Conservation (phyloP, 2,329 filamentous ascomycete genomes). For the Aspergillus felis region DNA sequence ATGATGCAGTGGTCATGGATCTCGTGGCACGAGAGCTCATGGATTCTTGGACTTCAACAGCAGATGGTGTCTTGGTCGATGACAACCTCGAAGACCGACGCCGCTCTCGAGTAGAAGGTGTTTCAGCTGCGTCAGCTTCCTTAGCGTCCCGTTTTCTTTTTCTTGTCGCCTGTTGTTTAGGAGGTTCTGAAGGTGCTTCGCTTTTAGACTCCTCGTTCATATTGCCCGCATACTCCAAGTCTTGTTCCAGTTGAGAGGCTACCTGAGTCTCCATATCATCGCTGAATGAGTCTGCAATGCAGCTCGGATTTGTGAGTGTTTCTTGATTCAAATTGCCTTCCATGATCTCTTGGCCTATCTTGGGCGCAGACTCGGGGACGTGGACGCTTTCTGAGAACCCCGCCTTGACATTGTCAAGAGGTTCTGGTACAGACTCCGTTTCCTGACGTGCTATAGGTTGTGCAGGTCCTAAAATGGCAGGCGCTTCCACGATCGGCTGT, state of each 20-base stretch:
- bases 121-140: slow-evolving; percentile 2
- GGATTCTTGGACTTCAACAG: slow-evolving; percentile 8
- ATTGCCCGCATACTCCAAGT: slow-evolving; percentile 39
- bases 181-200: slow-evolving; percentile 3
- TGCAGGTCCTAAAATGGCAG: neutral
- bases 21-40: slow-evolving; percentile 14
- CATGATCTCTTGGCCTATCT: neutral
- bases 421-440: neutral
- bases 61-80: slow-evolving; percentile 10
- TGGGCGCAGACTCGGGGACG: neutral
- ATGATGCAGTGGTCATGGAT: neutral
- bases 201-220: slow-evolving; percentile 12
- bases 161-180: slow-evolving; percentile 17
- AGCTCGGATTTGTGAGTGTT: slow-evolving; percentile 11
- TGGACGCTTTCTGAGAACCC: neutral
- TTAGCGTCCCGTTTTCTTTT: slow-evolving; percentile 34
- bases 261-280: slow-evolving; percentile 43
- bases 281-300: slow-evolving; percentile 32
- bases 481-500: neutral
- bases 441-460: neutral
- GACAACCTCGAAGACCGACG: slow-evolving; percentile 29
- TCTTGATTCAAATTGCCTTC: neutral
- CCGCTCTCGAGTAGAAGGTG: slow-evolving; percentile 18
- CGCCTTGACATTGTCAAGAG: neutral
- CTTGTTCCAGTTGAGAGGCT: slow-evolving; percentile 44